Percentiles rank a stretch among this genome's conserved stretches.
Evolutionary conservation across 129 eudicot genomes (phyloP).

Genomic region (Arctium minus): DNA sequence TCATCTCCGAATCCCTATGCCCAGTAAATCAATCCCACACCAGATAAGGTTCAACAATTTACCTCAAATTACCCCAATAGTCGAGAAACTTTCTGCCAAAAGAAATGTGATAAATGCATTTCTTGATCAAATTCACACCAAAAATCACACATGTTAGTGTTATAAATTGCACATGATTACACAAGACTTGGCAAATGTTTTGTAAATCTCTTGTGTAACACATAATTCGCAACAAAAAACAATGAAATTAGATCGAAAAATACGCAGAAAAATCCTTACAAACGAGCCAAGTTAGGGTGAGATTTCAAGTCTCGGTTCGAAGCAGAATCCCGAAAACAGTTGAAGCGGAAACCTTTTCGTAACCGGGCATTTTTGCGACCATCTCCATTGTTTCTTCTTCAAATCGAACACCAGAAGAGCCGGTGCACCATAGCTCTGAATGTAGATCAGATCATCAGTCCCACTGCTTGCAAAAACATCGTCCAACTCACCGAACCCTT

Average conservation of each 20-base stretch:
- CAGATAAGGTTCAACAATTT: no score
- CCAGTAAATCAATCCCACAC: no score
- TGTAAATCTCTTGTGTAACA: conserved; percentile 22
- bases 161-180: conserved; percentile 13
- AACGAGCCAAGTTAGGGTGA: conserved; percentile 27
- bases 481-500: conserved; percentile 97
- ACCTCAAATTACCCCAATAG: no score
- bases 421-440: conserved; percentile 96
- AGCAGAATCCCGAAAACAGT: conserved; percentile 94
- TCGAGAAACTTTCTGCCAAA: not conserved
- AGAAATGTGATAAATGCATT: conserved; percentile 5
- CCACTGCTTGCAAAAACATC: conserved; percentile 98
- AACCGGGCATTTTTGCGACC: conserved; percentile 94
- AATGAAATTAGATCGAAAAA: not conserved
- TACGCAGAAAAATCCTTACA: not conserved
- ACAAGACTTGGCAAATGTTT: conserved; percentile 19
- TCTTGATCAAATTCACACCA: not conserved
- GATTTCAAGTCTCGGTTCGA: conserved; percentile 84
- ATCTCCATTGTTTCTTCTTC: conserved; percentile 72
- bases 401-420: conserved; percentile 71
- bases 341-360: conserved; percentile 92
- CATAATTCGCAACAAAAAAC: conserved; percentile 12
- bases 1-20: no score
- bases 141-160: conserved; percentile 13
- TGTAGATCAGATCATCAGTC: conserved; percentile 71